phyloP scores from a whole-genome alignment of 441 rosid genomes.

The Arabidopsis hybrid region DNA sequence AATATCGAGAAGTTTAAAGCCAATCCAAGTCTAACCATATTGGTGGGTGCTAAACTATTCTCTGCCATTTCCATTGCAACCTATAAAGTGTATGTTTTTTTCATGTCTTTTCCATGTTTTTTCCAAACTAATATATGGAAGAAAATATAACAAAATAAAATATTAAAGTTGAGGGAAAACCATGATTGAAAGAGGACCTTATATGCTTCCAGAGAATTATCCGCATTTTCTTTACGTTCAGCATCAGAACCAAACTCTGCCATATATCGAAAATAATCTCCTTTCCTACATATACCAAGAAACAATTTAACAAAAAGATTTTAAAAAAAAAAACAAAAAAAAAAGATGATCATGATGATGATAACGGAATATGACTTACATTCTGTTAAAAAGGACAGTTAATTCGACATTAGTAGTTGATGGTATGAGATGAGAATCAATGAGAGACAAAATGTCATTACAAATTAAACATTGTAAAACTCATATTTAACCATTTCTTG shows the following conservation, averaged over 20 bases:
- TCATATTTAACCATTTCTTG: conserved; percentile 68
- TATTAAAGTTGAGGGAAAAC: not conserved
- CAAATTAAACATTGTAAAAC: conserved; percentile 66
- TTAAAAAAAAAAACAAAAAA: not conserved
- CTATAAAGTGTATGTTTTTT: conserved; percentile 41
- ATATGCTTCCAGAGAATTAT: conserved; percentile 59
- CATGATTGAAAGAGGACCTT: conserved; percentile 8
- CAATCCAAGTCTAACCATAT: conserved; percentile 74
- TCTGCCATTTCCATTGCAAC: conserved; percentile 66
- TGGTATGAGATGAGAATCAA: conserved; percentile 76
- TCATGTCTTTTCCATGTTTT: too few species aligned
- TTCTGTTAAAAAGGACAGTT: conserved; percentile 64
- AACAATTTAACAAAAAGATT: not conserved
- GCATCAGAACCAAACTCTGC: conserved; percentile 68
- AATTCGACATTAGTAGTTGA: conserved; percentile 71
- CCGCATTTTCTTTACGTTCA: conserved; percentile 64
- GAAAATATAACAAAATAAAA: not conserved
- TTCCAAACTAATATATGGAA: not conserved
- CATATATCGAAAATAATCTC: conserved; percentile 65
- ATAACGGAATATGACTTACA: conserved; percentile 52
- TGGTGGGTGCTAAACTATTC: conserved; percentile 60
- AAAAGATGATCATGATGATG: not conserved
- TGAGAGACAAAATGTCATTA: conserved; percentile 66
- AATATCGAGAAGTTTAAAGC: conserved; percentile 68
- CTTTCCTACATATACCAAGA: conserved; percentile 42